Evolutionary conservation across 1,139 yeast genomes (phyloP), one percentile per base, ranked within the genome.

Genomic region (Candida sp.): DNA sequence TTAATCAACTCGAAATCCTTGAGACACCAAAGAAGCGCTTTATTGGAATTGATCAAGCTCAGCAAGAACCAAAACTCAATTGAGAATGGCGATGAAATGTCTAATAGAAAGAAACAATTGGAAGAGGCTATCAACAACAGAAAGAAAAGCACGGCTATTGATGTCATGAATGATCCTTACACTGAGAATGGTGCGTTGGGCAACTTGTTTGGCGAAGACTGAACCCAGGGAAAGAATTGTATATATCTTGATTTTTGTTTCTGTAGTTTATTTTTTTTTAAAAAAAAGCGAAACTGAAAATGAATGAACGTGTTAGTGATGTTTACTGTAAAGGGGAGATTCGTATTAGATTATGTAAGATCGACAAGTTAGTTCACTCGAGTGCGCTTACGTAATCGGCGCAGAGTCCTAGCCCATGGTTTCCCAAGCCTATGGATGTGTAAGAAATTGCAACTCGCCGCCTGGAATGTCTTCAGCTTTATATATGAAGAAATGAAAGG

Each of bases 1-100:
- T 69, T 90, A 48, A 81, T 81, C 28, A 79, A 79, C 47, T 84
- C 88, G 11, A 85, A 84, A 61, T 81, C 87, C 12, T 75, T 86
- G 56, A 83, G 88, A 55, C 93, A 87, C 62, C 96, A 89, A 68
- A 77, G 94, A 54, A 83, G 88, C 7, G 84, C 90, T 8, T 78
- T 90, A 65, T 69, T 88, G 47, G 96, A 88, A 57, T 84, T 88
- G 58, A 71, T 85, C 7, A 79, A 78, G 49, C 69, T 75, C 51
- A 72, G 83, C 53, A 77, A 73, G 54, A 73, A 72, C 33, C 62
- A 58, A 28, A 63, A 58, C 12, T 53, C 59, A 27, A 58, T 57
- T 7, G 55, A 55, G 17, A 69, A 75, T 28, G 70, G 71, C 47
- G 73, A 70, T 61, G 76, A 77, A 43, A 70, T 75, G 65, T 67